These are phyloP conservation scores for Penicillium sclerotigenum DNA, from an alignment of 2,329 filamentous ascomycete species.

Conservation along the genomic window DNA sequence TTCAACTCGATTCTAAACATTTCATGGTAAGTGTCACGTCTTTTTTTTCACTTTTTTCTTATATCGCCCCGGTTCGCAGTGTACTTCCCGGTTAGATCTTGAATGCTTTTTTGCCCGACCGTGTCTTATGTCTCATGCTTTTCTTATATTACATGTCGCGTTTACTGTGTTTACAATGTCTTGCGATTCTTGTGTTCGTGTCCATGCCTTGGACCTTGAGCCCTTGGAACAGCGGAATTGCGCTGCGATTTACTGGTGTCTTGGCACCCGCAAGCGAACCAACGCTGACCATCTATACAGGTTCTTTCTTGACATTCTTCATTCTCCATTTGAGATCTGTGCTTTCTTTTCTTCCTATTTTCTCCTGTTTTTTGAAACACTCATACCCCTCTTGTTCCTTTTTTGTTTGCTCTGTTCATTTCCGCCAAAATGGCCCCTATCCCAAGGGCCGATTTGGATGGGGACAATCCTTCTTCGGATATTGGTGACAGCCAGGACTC, in stretches of 20 bases:
- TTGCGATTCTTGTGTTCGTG: conserved; percentile 3
- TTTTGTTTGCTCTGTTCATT: neutral
- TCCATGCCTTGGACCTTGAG: conserved; percentile 10
- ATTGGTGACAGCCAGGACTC: conserved; percentile 38
- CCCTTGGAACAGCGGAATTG: conserved; percentile 10
- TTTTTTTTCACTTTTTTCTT: conserved; percentile 7
- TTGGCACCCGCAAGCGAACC: conserved; percentile 39
- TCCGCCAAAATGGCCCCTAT: conserved; percentile 31
- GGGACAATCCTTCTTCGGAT: conserved; percentile 38
- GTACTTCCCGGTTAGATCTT: conserved; percentile 25
- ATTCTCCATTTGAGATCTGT: conserved; percentile 5
- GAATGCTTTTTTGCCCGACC: conserved; percentile 29
- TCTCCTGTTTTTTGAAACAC: neutral
- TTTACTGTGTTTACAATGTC: neutral
- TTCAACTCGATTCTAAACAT: neutral
- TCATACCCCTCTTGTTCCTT: conserved; percentile 2
- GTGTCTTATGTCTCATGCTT: conserved; percentile 18
- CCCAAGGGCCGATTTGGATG: conserved; percentile 34
- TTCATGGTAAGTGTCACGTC: conserved; percentile 19
- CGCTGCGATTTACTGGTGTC: conserved; percentile 24
- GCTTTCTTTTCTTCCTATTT: conserved; percentile 1
- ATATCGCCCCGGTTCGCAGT: conserved; percentile 10
- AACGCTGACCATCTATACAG: conserved; percentile 32
- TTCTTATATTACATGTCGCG: neutral
- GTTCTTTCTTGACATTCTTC: conserved; percentile 12